Conservation (phyloP, 768 basidiomycete genomes). For the Agaricus blazei region DNA sequence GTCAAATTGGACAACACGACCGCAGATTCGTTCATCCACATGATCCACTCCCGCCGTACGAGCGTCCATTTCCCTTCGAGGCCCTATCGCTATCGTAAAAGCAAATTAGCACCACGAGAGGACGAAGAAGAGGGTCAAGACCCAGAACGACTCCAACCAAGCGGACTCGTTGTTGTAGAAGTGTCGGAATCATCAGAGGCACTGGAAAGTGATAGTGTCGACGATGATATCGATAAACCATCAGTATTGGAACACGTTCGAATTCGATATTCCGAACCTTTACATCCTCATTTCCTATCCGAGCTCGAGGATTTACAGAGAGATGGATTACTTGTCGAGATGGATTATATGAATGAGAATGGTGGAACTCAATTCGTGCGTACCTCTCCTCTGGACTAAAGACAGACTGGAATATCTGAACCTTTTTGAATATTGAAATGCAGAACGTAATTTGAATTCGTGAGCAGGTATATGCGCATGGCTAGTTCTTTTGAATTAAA, state of each 20-base stretch:
- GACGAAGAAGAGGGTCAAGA: neutral
- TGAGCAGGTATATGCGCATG: neutral
- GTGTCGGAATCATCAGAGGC: neutral
- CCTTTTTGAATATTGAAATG: neutral
- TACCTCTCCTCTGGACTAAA: neutral
- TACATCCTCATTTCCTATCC: constrained; percentile 5
- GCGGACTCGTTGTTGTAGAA: neutral
- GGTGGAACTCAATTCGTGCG: constrained; percentile 9
- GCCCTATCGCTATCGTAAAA: neutral
- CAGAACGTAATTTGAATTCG: constrained; percentile 1
- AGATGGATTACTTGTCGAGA: constrained; percentile 8
- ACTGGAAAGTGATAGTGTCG: neutral
- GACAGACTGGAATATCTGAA: neutral
- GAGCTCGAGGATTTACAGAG: constrained; percentile 9
- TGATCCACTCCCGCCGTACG: constrained; percentile 27
- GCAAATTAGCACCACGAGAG: neutral
- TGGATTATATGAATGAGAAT: constrained; percentile 9
- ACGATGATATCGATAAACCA: constrained; percentile 5
- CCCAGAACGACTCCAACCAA: neutral
- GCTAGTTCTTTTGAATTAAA: too few relatives aligned
- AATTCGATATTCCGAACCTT: constrained; percentile 6
- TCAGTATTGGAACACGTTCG: constrained; percentile 9
- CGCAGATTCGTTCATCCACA: constrained; percentile 27
- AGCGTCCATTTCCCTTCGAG: constrained; percentile 8
- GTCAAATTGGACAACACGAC: constrained; percentile 29